These are phyloP conservation scores for Pichia sp. DNA, from an alignment of 1,139 yeast genomes.

Conservation along the genomic window DNA sequence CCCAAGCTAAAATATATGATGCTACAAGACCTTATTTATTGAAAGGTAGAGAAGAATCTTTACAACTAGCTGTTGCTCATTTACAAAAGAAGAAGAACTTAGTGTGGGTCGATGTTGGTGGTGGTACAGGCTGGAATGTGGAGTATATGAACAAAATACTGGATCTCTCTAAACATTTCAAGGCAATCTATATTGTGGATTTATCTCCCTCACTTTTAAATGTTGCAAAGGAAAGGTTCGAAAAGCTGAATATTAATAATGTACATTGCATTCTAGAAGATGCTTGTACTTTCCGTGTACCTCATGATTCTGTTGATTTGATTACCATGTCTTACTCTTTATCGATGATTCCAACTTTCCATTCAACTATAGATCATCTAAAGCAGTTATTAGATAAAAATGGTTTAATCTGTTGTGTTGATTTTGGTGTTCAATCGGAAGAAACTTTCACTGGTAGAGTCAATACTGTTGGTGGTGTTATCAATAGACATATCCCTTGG, in stretches of 20 bases:
- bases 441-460: slow-evolving; percentile 64
- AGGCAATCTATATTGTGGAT: slow-evolving; percentile 65
- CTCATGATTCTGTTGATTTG: slow-evolving; percentile 46
- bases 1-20: slow-evolving; percentile 72
- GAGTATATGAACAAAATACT: slow-evolving; percentile 60
- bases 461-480: slow-evolving; percentile 67
- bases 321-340: slow-evolving; percentile 73
- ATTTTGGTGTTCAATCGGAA: slow-evolving; percentile 68
- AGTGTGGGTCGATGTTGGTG: slow-evolving; percentile 82
- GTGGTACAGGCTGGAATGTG: slow-evolving; percentile 79
- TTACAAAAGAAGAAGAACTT: slow-evolving; percentile 37
- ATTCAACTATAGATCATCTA: slow-evolving; percentile 71
- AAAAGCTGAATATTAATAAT: slow-evolving; percentile 48
- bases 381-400: slow-evolving; percentile 44
- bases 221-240: slow-evolving; percentile 57
- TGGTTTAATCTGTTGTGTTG: slow-evolving; percentile 63
- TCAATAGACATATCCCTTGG: slow-evolving; percentile 71
- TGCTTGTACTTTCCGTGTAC: slow-evolving; percentile 58
- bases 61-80: slow-evolving; percentile 54
- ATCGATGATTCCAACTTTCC: slow-evolving; percentile 79
- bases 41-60: slow-evolving; percentile 64
- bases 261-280: slow-evolving; percentile 68
- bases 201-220: slow-evolving; percentile 70
- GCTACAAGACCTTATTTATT: slow-evolving; percentile 56
- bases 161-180: slow-evolving; percentile 43